Evolutionary conservation across 306 rosid genomes (phyloP), one percentile per base, ranked within the genome.

Genomic region (Castanea mollissima): DNA sequence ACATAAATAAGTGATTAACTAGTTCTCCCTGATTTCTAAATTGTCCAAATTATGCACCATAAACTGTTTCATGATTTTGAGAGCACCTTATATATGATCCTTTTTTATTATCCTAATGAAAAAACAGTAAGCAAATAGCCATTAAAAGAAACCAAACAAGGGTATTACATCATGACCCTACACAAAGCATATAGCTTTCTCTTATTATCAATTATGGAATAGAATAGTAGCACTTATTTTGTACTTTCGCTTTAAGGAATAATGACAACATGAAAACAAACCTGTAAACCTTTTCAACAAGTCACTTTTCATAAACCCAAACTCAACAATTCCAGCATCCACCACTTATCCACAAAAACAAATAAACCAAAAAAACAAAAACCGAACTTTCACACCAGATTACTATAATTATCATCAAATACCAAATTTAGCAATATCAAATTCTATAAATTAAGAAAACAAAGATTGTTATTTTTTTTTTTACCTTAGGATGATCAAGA

Each of bases 401-500:
- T 9, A 9, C 51, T 34, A 34, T 1, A 34, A 34, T 15, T 18
- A 3, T 3, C 23, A 67, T 32, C 27, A 67, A 67, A 19, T 11
- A 19, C 1, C 1, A 41, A 32, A 65, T 32, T 41, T 6, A 32
- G 49, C 12, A 65, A 4, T 9, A 13, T 59, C 34, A 59, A 46
- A n/a, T 32, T 32, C 2, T 14, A 12, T 4, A 35, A 67, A 20
- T 32, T 23, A 15, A 52, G 54, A 49, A 19, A 16, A 35, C 23
- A 35, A 29, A 29, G 49, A 25, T 9, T 34, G 44, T 56, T 9
- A 12, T 31, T 14, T n/a, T 14, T n/a, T 14, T 16, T 14, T 16
- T 12, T 89, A 92, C 96, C 97, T 79, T 55, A 51, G 72, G 78
- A 46, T 74, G 85, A 81, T 78, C 82, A 46, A 38, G 55, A 57